These are phyloP conservation scores for Cordyceps cicadae DNA, from an alignment of 2,329 filamentous ascomycete species.

Conservation along the genomic window DNA sequence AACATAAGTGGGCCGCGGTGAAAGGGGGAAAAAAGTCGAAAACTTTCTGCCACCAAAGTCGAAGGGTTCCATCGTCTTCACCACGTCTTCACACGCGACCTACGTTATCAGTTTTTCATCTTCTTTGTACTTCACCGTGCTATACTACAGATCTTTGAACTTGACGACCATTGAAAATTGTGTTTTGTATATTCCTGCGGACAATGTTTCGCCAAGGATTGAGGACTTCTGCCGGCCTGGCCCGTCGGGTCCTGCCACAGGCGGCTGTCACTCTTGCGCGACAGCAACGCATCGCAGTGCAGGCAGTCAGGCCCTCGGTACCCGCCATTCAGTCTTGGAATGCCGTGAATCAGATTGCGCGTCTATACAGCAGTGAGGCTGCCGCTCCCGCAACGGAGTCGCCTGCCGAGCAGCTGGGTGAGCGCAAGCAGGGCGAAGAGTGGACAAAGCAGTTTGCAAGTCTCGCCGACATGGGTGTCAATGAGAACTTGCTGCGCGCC, in stretches of 20 bases:
- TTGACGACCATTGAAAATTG: not conserved
- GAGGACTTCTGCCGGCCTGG: conserved; percentile 31
- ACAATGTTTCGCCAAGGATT: conserved; percentile 23
- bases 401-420: not conserved
- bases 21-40: conserved; percentile 11
- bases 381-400: conserved; percentile 18
- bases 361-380: conserved; percentile 34
- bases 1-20: not conserved
- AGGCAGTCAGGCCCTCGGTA: conserved; percentile 15
- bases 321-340: conserved; percentile 17
- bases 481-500: conserved; percentile 55
- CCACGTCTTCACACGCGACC: too few species aligned
- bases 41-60: not conserved
- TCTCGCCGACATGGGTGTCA: conserved; percentile 42
- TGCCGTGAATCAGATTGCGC: conserved; percentile 19
- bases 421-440: not conserved
- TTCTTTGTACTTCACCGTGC: not conserved
- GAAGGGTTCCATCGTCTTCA: not conserved
- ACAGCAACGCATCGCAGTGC: conserved; percentile 2
- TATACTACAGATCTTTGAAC: not conserved
- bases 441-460: conserved; percentile 32
- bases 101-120: not conserved
- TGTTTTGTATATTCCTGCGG: not conserved
- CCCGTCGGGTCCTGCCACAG: conserved; percentile 24
- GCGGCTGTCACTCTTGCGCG: conserved; percentile 22